Evolutionary conservation across 805 yeast genomes (phyloP), one percentile per base, ranked within the genome.

Genomic region (Myxozyma neotropica): DNA sequence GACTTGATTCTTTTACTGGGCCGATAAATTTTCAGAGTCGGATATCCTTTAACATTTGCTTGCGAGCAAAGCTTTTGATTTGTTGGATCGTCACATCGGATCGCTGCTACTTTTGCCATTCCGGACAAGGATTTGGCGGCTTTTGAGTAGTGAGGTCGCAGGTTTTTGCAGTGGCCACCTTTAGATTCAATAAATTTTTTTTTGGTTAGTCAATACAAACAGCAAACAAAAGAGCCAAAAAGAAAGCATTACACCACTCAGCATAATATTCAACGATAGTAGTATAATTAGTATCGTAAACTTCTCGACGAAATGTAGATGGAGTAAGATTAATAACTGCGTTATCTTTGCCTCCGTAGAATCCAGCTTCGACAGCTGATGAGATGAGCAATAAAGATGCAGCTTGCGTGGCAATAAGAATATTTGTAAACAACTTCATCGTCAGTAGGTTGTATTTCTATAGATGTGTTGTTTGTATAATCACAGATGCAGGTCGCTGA

Each of bases 211-310:
- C n/a, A n/a, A 23, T 21, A 2, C 33, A 17, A 8, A 31, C 10
- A 4, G 21, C 47, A 23, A 4, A 2, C 0, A 44, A 15, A 4
- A 26, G 29, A 52, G 19, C 13, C 12, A 6, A 26, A 13, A 17
- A 24, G 12, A 13, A 19, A 15, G 10, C 49, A 64, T 10, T 59
- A 61, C 66, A 62, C 97, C 98, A 93, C 73, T 97, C 95, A 50
- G 98, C 97, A 72, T 89, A 92, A 77, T 92, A 93, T 78, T 89
- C 88, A 57, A 93, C 96, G 58, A 92, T 67, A 1, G 96, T 74
- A 1, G 96, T 87, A 68, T 89, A 87, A 70, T 90, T 90, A 1
- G 95, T 79, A 23, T 78, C 73, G 44, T 83, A 78, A 2, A 92
- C 83, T 50, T 85, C 87, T 57, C 81, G 80, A 61, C 86, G 83